Percentiles rank a stretch among this genome's conserved stretches.
Conservation (phyloP, 192 early-diverging fungal species). For the Cladochytrium replicatum region DNA sequence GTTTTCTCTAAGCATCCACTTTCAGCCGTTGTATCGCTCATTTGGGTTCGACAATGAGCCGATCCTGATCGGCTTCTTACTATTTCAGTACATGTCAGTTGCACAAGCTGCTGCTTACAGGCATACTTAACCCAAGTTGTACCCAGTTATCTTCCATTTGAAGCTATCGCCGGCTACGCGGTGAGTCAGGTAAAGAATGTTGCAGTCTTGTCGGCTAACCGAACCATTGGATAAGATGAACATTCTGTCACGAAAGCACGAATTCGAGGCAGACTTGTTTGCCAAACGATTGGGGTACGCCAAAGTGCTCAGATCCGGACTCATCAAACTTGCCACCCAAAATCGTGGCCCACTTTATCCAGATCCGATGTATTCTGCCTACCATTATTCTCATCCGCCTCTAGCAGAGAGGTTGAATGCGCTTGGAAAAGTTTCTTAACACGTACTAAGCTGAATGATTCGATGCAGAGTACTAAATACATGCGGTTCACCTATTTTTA, state of each 20-base stretch:
- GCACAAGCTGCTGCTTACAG: too few species aligned
- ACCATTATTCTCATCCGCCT: conserved; percentile 85
- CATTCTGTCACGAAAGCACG: conserved; percentile 70
- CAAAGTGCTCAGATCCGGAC: conserved; percentile 53
- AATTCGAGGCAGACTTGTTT: conserved; percentile 86
- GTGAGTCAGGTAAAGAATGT: too few species aligned
- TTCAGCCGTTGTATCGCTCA: conserved; percentile 62
- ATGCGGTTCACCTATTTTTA: too few species aligned
- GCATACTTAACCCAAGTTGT: too few species aligned
- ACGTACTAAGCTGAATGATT: too few species aligned
- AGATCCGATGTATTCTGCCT: conserved; percentile 81
- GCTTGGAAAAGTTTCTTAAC: neutral
- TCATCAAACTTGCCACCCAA: conserved; percentile 86
- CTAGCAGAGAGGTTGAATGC: conserved; percentile 70
- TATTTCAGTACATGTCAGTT: too few species aligned
- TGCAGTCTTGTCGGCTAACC: too few species aligned
- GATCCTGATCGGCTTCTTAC: conserved; percentile 75
- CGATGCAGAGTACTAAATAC: too few species aligned
- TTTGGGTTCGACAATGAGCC: conserved; percentile 79
- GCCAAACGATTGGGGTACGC: conserved; percentile 77
- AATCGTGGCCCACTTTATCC: conserved; percentile 81
- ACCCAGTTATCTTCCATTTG: too few species aligned
- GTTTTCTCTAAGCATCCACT: too few species aligned
- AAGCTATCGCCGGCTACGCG: too few species aligned
- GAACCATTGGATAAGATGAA: too few species aligned